Percentiles rank a stretch among this genome's conserved stretches.
These are phyloP conservation scores for Beta vulgaris DNA, from an alignment of 148 eudicot genomes.

Conservation along the genomic window DNA sequence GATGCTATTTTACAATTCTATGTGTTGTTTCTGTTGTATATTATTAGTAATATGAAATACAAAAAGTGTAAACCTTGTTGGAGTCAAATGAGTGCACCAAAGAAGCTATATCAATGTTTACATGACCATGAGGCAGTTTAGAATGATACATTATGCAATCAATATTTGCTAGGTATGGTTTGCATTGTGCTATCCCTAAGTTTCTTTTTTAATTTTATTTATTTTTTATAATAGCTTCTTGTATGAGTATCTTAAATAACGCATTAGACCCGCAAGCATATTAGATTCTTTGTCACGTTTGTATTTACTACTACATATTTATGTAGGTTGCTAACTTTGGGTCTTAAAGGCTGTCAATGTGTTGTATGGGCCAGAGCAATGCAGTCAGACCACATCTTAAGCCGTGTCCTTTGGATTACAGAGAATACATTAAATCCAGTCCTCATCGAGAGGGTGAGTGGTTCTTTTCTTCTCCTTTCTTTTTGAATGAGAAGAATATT, in stretches of 20 bases:
- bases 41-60: too few species aligned
- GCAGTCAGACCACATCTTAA: slow-evolving; percentile 58
- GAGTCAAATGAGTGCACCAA: not conserved
- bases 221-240: not conserved
- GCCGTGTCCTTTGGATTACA: slow-evolving; percentile 79
- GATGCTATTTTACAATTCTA: too few species aligned
- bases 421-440: slow-evolving; percentile 79
- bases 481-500: too few species aligned
- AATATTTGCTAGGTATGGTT: not conserved
- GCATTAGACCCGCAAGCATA: not conserved
- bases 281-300: not conserved
- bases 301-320: not conserved
- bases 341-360: slow-evolving; percentile 71
- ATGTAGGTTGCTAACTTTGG: slow-evolving; percentile 69
- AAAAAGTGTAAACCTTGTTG: too few species aligned
- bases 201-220: too few species aligned
- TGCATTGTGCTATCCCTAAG: not conserved
- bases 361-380: slow-evolving; percentile 69
- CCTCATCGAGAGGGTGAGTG: slow-evolving; percentile 78
- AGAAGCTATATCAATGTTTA: not conserved
- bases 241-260: not conserved
- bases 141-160: not conserved
- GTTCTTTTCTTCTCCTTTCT: not conserved
- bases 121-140: not conserved
- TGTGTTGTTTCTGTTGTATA: too few species aligned